A percentile compares a stretch with the other conserved stretches of the same genome.
phyloP scores from a whole-genome alignment of 2,329 filamentous ascomycete species.

The Verticillium tricorpus region DNA sequence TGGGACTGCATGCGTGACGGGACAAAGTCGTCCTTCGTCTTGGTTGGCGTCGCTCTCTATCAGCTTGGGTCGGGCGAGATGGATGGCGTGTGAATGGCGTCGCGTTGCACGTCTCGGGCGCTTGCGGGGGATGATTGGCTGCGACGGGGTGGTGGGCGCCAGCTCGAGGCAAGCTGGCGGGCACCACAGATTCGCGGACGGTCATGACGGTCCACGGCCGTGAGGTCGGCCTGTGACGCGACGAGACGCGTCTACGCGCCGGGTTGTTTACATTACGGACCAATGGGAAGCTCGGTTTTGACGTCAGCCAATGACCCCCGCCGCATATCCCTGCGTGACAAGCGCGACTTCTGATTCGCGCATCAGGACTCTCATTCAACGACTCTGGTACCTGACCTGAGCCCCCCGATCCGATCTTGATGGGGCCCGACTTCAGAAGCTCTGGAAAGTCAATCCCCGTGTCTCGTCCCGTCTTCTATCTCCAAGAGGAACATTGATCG shows the following conservation, averaged over 20 bases:
- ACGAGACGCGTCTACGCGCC: conserved; percentile 2
- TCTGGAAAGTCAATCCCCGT: not conserved
- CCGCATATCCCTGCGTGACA: not conserved
- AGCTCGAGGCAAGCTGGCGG: not conserved
- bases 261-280: not conserved
- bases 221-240: not conserved
- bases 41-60: not conserved
- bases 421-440: no score
- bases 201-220: not conserved
- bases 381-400: not conserved
- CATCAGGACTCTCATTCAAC: not conserved
- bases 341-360: not conserved
- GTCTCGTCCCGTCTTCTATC: not conserved
- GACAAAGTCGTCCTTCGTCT: not conserved
- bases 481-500: not conserved
- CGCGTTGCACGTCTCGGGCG: not conserved
- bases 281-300: not conserved
- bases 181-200: not conserved
- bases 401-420: no score
- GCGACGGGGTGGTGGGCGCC: not conserved
- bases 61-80: not conserved
- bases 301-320: not conserved
- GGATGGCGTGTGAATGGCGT: not conserved
- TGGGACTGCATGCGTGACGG: not conserved
- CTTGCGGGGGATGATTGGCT: not conserved